Evolutionary conservation across 257 asterid genomes (phyloP).

Genomic region (Salvia rosmarinus): DNA sequence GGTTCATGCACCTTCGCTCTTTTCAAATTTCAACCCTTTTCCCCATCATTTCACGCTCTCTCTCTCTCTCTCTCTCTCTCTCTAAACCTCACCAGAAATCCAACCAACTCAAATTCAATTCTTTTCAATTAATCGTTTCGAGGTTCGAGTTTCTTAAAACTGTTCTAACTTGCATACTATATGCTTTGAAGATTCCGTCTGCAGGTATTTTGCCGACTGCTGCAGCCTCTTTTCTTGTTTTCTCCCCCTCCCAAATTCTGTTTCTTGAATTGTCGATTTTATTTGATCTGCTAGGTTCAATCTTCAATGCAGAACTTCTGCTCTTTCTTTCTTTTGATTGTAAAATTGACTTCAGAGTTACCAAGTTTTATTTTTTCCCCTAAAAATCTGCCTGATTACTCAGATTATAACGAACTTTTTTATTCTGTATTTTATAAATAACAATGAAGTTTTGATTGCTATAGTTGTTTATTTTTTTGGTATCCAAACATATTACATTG

Average conservation of each 20-base stretch:
- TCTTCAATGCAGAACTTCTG: slow-evolving; percentile 26
- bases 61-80: not conserved
- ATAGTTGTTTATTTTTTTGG: slow-evolving; percentile 7
- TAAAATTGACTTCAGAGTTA: slow-evolving; percentile 18
- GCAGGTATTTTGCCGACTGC: slow-evolving; percentile 32
- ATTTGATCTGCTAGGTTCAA: slow-evolving; percentile 9
- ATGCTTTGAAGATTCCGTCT: slow-evolving; percentile 19
- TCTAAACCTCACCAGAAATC: not conserved
- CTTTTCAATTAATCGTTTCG: not conserved
- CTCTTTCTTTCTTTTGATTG: slow-evolving; percentile 6
- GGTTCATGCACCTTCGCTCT: slow-evolving; percentile 50
- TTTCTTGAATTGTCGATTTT: slow-evolving; percentile 19
- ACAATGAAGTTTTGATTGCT: not conserved
- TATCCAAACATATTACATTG: not conserved
- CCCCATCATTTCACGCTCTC: not conserved
- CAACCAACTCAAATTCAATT: slow-evolving; percentile 8
- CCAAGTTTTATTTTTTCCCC: slow-evolving; percentile 20
- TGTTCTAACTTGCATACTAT: not conserved
- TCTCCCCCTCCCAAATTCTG: not conserved
- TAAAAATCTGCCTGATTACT: not conserved
- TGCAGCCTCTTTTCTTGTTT: not conserved
- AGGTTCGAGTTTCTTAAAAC: slow-evolving; percentile 14
- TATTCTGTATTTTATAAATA: not conserved
- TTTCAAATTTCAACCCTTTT: no score
- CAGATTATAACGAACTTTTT: not conserved